A percentile compares a stretch with the other conserved stretches of the same genome.
Conservation (phyloP, 2,329 filamentous ascomycete species). For the Pseudogymnoascus sp. region DNA sequence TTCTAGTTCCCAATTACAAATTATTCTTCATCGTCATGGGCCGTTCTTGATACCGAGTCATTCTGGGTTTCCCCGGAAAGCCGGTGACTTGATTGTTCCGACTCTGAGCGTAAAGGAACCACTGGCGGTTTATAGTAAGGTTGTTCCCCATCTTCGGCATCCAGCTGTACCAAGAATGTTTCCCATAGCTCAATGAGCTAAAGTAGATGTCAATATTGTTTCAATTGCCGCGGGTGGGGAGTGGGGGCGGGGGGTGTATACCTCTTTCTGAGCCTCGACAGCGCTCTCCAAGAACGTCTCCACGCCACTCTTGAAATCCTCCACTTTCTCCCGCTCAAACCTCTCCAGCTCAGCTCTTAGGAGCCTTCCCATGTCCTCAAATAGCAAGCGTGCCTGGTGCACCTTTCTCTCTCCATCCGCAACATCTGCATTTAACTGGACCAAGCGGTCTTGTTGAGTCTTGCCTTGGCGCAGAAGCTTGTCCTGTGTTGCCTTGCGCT, state of each 20-base stretch:
- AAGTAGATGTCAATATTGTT: conserved; percentile 11
- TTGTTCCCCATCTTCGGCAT: conserved; percentile 79
- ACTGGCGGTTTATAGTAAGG: conserved; percentile 57
- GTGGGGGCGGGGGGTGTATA: conserved; percentile 35
- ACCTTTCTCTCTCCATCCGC: conserved; percentile 90
- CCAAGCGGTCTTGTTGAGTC: conserved; percentile 90
- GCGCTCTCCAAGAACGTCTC: conserved; percentile 96
- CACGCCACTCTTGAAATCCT: conserved; percentile 96
- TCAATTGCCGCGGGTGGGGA: neutral
- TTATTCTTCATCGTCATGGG: conserved; percentile 18
- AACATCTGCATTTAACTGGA: conserved; percentile 86
- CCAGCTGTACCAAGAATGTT: conserved; percentile 91
- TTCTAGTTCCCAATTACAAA: neutral
- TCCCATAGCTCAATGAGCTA: conserved; percentile 86
- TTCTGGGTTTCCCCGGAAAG: conserved; percentile 19
- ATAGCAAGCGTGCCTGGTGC: conserved; percentile 79
- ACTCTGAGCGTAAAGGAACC: conserved; percentile 43
- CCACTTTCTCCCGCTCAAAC: conserved; percentile 95
- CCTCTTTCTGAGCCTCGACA: conserved; percentile 97
- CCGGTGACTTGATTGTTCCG: conserved; percentile 50
- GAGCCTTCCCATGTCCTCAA: conserved; percentile 93
- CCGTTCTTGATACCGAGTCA: conserved; percentile 16
- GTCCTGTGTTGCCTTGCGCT: conserved; percentile 81
- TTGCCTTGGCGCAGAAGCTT: conserved; percentile 92
- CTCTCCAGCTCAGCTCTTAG: conserved; percentile 87